Conservation (phyloP, 176 grass and related monocot species). For the Elaeis guineensis region DNA sequence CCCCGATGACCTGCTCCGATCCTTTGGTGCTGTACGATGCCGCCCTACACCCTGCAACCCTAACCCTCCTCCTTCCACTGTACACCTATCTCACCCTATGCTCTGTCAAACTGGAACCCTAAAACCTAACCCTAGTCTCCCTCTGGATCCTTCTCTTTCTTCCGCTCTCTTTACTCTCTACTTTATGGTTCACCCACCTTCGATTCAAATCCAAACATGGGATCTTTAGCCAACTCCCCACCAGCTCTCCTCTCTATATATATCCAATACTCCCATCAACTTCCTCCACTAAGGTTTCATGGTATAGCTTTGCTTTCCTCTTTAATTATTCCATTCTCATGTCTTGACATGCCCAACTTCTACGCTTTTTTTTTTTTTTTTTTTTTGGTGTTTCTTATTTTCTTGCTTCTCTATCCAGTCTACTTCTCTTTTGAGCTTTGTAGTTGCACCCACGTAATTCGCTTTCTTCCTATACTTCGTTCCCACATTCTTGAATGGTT, state of each 20-base stretch:
- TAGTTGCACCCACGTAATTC: neutral
- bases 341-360: neutral
- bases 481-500: neutral
- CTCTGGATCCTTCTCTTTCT: neutral
- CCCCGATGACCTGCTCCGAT: neutral
- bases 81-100: neutral
- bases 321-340: neutral
- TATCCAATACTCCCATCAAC: neutral
- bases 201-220: neutral
- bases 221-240: neutral
- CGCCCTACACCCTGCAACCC: conserved; percentile 10
- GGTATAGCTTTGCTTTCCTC: too few species aligned
- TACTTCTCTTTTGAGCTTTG: neutral
- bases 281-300: neutral
- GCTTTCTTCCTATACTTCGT: neutral
- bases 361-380: neutral
- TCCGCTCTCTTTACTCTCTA: neutral
- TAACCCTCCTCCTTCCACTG: neutral
- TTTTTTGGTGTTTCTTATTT: neutral
- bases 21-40: neutral
- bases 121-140: neutral
- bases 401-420: neutral
- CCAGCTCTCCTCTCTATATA: neutral
- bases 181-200: neutral
- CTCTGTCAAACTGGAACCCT: conserved; percentile 2